phyloP scores from a whole-genome alignment of 306 rosid species.

The Amphicarpaea edgeworthii region DNA sequence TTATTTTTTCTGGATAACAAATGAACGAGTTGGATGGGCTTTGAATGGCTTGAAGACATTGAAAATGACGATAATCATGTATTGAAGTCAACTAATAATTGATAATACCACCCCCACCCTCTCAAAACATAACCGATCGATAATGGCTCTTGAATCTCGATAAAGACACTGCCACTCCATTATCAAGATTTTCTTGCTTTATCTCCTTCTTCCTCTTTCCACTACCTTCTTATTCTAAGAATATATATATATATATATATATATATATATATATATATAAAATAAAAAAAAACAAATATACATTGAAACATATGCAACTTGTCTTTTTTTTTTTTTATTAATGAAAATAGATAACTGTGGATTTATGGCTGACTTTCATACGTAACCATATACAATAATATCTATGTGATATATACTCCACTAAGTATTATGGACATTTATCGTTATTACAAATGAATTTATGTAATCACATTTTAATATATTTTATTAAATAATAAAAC shows the following conservation, averaged over 20 bases:
- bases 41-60: slow-evolving; percentile 37
- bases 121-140: neutral
- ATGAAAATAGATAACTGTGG: neutral
- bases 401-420: slow-evolving; percentile 1
- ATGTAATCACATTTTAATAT: neutral
- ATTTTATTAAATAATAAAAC: neutral
- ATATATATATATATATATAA: too few species aligned
- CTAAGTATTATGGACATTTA: neutral
- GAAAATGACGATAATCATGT: slow-evolving; percentile 28
- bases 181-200: neutral
- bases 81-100: neutral
- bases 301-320: neutral
- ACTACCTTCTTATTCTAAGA: neutral
- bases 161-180: slow-evolving; percentile 39
- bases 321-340: neutral
- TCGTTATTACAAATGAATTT: neutral
- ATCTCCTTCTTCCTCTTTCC: neutral
- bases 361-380: neutral
- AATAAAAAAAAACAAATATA: neutral
- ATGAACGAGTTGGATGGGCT: slow-evolving; percentile 38
- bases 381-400: neutral
- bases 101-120: neutral
- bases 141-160: slow-evolving; percentile 49
- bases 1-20: slow-evolving; percentile 29
- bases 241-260: too few species aligned